phyloP scores from a whole-genome alignment of 176 grass and related monocot genomes.

The Triticum timopheevii region DNA sequence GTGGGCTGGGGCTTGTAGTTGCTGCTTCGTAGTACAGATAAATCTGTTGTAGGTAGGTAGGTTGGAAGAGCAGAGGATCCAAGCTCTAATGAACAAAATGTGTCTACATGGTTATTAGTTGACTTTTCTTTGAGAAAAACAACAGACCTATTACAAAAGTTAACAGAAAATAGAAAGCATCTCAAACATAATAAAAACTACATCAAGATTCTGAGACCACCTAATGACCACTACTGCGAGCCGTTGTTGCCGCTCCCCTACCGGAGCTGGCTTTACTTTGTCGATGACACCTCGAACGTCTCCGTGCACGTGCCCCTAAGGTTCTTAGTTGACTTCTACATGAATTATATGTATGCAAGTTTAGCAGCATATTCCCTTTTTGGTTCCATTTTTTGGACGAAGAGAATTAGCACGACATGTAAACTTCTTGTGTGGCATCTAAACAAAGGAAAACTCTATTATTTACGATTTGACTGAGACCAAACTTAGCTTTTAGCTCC shows the following conservation, averaged over 20 bases:
- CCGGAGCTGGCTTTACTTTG: no score
- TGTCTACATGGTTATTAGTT: no score
- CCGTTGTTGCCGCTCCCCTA: no score
- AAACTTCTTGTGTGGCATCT: neutral
- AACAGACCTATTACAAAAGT: no score
- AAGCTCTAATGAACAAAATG: neutral
- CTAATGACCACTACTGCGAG: no score
- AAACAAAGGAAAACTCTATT: neutral
- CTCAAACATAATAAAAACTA: no score
- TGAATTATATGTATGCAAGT: neutral
- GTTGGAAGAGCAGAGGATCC: neutral
- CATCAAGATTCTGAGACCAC: no score
- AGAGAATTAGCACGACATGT: neutral
- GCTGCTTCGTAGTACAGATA: neutral
- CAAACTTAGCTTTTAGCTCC: neutral
- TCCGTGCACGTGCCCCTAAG: no score
- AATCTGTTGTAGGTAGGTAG: neutral
- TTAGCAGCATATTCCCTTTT: neutral
- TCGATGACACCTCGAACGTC: no score
- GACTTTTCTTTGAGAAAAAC: no score
- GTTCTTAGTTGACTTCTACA: conserved; percentile 27
- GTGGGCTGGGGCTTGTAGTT: neutral
- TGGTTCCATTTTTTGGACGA: neutral
- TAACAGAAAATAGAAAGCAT: no score
- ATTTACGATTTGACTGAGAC: neutral